Percentiles rank a stretch among this genome's conserved stretches.
These are phyloP conservation scores for Camelina hispida DNA, from an alignment of 345 rosid species.

Conservation along the genomic window DNA sequence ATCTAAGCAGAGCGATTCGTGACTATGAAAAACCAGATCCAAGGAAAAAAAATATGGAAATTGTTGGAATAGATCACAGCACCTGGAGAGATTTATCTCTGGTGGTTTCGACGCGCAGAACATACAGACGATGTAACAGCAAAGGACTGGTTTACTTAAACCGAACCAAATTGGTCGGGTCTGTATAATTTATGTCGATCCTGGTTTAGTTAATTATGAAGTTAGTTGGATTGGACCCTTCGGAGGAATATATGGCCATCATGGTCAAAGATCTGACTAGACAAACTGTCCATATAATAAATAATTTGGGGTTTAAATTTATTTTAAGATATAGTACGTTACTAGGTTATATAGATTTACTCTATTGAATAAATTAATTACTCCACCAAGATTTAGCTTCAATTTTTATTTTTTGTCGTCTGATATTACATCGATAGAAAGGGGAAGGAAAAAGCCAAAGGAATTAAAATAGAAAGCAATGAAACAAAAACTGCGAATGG, in stretches of 20 bases:
- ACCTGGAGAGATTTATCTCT: too few species aligned
- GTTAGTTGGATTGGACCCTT: too few species aligned
- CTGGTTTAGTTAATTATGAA: too few species aligned
- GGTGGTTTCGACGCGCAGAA: too few species aligned
- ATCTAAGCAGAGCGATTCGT: neutral
- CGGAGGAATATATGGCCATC: neutral
- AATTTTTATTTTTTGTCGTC: too few species aligned
- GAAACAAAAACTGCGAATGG: too few species aligned
- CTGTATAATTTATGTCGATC: neutral
- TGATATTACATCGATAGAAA: too few species aligned
- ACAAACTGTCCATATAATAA: neutral
- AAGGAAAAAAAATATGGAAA: neutral
- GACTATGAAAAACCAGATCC: neutral
- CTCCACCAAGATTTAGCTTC: constrained; percentile 1
- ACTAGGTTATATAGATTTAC: neutral
- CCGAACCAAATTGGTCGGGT: neutral
- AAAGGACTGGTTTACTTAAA: neutral
- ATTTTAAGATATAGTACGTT: neutral
- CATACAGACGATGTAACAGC: neutral
- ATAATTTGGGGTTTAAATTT: neutral
- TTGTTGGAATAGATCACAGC: neutral
- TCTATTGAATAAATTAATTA: neutral
- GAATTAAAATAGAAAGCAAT: too few species aligned
- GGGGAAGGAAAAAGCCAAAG: too few species aligned
- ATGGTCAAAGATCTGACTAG: neutral